These are phyloP conservation scores for Botryosphaeria dothidea DNA, from an alignment of 2,329 filamentous ascomycete species.

Conservation along the genomic window DNA sequence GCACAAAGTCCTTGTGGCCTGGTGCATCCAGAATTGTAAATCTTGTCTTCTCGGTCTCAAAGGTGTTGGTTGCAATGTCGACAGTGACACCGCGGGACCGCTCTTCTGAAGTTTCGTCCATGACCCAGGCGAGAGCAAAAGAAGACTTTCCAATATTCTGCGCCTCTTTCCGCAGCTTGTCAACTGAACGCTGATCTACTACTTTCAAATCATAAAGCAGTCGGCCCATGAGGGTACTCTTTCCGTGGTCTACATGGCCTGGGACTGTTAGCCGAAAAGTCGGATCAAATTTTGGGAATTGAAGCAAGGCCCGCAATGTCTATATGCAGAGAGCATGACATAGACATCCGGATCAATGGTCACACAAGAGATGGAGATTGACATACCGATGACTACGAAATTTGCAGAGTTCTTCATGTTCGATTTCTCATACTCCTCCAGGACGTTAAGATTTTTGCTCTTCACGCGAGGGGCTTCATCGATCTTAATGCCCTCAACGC, in stretches of 20 bases:
- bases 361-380: too few relatives aligned
- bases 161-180: conserved; percentile 85
- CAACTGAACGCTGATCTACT: conserved; percentile 83
- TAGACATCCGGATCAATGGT: too few relatives aligned
- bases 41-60: conserved; percentile 80
- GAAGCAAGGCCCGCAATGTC: too few relatives aligned
- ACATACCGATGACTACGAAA: conserved; percentile 86
- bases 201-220: conserved; percentile 85
- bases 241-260: conserved; percentile 97
- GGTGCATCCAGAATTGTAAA: conserved; percentile 97
- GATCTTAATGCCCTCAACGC: conserved; percentile 50
- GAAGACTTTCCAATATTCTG: conserved; percentile 91
- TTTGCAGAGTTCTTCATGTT: conserved; percentile 79
- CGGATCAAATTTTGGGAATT: neutral
- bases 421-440: conserved; percentile 75
- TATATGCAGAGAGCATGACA: too few relatives aligned
- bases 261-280: conserved; percentile 12
- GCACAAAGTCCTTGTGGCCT: conserved; percentile 92
- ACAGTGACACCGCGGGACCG: conserved; percentile 90
- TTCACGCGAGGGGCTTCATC: conserved; percentile 56
- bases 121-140: conserved; percentile 94
- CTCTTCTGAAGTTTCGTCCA: conserved; percentile 91
- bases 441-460: conserved; percentile 80
- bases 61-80: conserved; percentile 92
- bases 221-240: conserved; percentile 97